Evolutionary conservation across 768 basidiomycete genomes (phyloP).

Genomic region (Leccinum olivaceopallidum): DNA sequence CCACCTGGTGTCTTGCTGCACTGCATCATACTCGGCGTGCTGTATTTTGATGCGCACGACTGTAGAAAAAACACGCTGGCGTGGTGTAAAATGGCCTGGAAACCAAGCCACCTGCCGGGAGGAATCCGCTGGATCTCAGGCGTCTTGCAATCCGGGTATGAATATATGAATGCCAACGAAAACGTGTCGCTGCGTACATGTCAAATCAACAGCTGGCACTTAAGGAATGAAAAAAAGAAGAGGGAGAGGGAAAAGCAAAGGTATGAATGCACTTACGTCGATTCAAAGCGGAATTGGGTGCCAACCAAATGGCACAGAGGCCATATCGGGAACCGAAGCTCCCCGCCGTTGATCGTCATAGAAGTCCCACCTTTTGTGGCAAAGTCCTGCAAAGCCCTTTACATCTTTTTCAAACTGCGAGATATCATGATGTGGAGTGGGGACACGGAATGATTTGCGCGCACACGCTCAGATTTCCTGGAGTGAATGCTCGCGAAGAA

Average conservation of each 20-base stretch:
- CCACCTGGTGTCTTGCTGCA: slow-evolving; percentile 15
- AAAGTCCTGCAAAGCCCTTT: slow-evolving; percentile 20
- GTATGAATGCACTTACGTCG: slow-evolving; percentile 15
- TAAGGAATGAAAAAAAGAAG: not conserved
- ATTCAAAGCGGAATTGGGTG: slow-evolving; percentile 9
- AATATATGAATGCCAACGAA: not conserved
- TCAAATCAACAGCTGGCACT: slow-evolving; percentile 18
- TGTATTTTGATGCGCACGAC: slow-evolving; percentile 9
- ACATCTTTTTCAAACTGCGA: slow-evolving; percentile 17
- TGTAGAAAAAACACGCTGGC: slow-evolving; percentile 1
- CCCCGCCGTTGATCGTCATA: slow-evolving; percentile 26
- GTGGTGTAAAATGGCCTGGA: slow-evolving; percentile 7
- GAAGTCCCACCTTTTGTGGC: slow-evolving; percentile 22
- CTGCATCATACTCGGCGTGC: slow-evolving; percentile 9
- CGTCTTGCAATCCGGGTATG: slow-evolving; percentile 2
- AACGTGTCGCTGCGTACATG: slow-evolving; percentile 27
- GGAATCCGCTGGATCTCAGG: slow-evolving; percentile 1
- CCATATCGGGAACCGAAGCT: slow-evolving; percentile 29
- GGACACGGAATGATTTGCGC: slow-evolving; percentile 5
- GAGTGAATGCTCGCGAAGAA: not conserved
- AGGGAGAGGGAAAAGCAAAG: not conserved
- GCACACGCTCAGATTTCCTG: not conserved
- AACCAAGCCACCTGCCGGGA: not conserved
- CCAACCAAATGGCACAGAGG: slow-evolving; percentile 11
- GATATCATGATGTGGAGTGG: slow-evolving; percentile 4